Percentiles rank a stretch among this genome's conserved stretches.
Conservation (phyloP, 2,329 filamentous ascomycete genomes). For the Hirsutella thompsonii region DNA sequence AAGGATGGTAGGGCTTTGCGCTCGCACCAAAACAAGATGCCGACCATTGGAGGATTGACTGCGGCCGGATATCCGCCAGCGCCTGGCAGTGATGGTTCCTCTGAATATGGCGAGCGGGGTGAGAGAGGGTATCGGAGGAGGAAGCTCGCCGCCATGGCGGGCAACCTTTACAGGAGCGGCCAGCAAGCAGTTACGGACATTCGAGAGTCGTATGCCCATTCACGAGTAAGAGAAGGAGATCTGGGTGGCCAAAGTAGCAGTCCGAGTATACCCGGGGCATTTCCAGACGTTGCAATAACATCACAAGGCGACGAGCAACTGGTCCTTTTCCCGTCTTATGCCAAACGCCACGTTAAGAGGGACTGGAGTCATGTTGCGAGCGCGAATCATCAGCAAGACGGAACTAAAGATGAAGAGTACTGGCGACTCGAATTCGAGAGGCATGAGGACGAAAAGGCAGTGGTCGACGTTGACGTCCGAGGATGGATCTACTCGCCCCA, state of each 20-base stretch:
- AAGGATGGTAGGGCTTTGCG: constrained; percentile 18
- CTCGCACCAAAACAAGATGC: constrained; percentile 19
- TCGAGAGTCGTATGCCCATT: constrained; percentile 45
- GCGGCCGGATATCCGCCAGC: constrained; percentile 16
- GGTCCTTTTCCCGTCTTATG: constrained; percentile 91
- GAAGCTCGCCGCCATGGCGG: constrained; percentile 58
- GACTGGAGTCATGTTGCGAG: constrained; percentile 18
- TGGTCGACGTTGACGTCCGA: constrained; percentile 88
- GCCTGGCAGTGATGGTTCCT: constrained; percentile 10
- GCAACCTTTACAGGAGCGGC: constrained; percentile 42
- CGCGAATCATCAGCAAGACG: constrained; percentile 20
- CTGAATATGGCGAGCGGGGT: constrained; percentile 16
- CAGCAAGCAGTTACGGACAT: constrained; percentile 46
- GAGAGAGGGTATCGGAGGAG: constrained; percentile 63
- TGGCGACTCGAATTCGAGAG: constrained; percentile 70
- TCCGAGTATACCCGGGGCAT: constrained; percentile 54
- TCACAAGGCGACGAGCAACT: constrained; percentile 78
- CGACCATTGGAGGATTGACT: constrained; percentile 10
- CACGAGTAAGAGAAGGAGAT: constrained; percentile 22
- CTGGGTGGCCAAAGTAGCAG: constrained; percentile 14
- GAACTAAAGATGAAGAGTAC: constrained; percentile 51
- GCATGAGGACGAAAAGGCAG: constrained; percentile 67
- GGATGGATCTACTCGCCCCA: constrained; percentile 92
- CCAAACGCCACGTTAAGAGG: constrained; percentile 52
- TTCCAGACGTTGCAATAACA: constrained; percentile 74